Conservation (phyloP, 306 rosid genomes). For the Trifolium repens region DNA sequence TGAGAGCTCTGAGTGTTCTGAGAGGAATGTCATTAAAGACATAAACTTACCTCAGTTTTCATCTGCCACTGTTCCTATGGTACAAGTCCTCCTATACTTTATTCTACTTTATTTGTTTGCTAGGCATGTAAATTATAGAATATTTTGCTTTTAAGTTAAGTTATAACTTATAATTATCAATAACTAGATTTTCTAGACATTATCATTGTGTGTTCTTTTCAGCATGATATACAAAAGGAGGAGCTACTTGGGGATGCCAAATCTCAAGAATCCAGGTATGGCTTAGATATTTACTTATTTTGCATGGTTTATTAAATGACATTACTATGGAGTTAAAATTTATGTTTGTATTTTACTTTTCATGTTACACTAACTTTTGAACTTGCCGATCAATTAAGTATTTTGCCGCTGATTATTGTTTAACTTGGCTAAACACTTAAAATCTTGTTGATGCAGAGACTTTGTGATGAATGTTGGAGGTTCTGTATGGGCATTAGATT, state of each 20-base stretch:
- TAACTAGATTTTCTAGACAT: conserved; percentile 6
- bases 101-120: conserved; percentile 25
- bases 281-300: conserved; percentile 35
- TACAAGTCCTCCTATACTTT: conserved; percentile 31
- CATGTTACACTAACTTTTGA: conserved; percentile 6
- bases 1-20: conserved; percentile 51
- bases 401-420: conserved; percentile 23
- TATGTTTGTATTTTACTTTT: conserved; percentile 26
- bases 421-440: conserved; percentile 39
- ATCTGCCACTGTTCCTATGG: conserved; percentile 77
- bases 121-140: not conserved
- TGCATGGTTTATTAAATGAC: conserved; percentile 34
- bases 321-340: conserved; percentile 15
- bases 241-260: conserved; percentile 42
- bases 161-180: not conserved
- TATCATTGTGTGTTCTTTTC: conserved; percentile 20
- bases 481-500: conserved; percentile 87
- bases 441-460: conserved; percentile 62
- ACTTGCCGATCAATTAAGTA: conserved; percentile 24
- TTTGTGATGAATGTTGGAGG: conserved; percentile 92
- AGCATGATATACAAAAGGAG: conserved; percentile 49
- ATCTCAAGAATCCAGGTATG: conserved; percentile 66
- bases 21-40: conserved; percentile 44
- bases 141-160: not conserved
- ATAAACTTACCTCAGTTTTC: conserved; percentile 72